Evolutionary conservation across 2,329 filamentous ascomycete species (phyloP).

Genomic region (Beauveria asiatica): DNA sequence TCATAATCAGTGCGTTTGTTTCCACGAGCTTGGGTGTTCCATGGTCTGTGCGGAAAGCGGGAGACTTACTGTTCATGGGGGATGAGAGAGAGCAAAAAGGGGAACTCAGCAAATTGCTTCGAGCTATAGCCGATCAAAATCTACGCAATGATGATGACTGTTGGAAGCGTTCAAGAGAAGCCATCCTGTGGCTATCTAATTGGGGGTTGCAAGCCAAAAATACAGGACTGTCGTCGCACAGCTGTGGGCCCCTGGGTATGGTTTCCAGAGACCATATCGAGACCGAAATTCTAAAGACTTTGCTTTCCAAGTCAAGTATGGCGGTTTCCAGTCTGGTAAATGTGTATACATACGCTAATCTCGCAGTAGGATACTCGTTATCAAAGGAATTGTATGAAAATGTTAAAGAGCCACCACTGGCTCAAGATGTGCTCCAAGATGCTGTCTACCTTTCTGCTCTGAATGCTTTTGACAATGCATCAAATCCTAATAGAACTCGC

Average conservation of each 20-base stretch:
- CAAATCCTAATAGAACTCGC: slow-evolving; percentile 68
- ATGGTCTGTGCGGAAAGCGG: slow-evolving; percentile 44
- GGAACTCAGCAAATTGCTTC: slow-evolving; percentile 51
- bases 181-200: slow-evolving; percentile 63
- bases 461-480: slow-evolving; percentile 70
- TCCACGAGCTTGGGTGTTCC: slow-evolving; percentile 42
- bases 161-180: slow-evolving; percentile 53
- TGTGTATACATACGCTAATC: slow-evolving; percentile 5
- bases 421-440: slow-evolving; percentile 43
- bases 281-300: slow-evolving; percentile 59
- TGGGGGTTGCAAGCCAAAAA: slow-evolving; percentile 50
- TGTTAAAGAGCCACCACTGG: slow-evolving; percentile 39
- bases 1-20: slow-evolving; percentile 53
- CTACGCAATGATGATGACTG: slow-evolving; percentile 54
- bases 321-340: slow-evolving; percentile 10
- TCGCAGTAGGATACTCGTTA: slow-evolving; percentile 47
- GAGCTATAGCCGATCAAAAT: slow-evolving; percentile 38
- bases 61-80: slow-evolving; percentile 56
- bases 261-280: slow-evolving; percentile 57
- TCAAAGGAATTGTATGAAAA: slow-evolving; percentile 55
- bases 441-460: slow-evolving; percentile 57
- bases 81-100: slow-evolving; percentile 56
- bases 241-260: slow-evolving; percentile 55
- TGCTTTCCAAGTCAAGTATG: slow-evolving; percentile 55
- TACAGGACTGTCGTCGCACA: slow-evolving; percentile 20